Evolutionary conservation across 371 early-diverging fungal genomes (phyloP), one percentile per base, ranked within the genome.

Genomic region (Mortierella sp.): DNA sequence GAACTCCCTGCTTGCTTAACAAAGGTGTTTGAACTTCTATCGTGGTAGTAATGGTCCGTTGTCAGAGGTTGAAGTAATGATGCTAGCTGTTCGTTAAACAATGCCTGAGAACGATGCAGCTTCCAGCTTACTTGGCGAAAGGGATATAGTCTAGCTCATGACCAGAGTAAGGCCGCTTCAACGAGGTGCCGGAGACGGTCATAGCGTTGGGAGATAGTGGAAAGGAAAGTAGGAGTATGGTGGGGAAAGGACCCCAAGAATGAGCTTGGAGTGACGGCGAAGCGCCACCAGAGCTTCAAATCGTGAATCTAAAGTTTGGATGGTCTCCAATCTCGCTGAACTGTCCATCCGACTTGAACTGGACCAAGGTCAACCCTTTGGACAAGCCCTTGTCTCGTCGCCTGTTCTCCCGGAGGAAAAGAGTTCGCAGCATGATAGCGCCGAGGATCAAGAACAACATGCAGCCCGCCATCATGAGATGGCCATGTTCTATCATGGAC

Each of bases 321-420:
- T 67, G 67, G 12, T 67, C 59, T 9, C 63, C 62, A 12, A 57
- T 56, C 24, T 63, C 60, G 45, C 64, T 71, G 28, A 71, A 50
- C 25, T 71, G 64, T 10, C 47, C 65, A n/a, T 64, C 71, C 1
- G 60, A 60, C 60, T 64, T 71, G 56, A 64, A 60, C 24, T 64
- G 71, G 19, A 50, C 54, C 28, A 60, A 19, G 3, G 60, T 53
- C 44, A 62, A 37, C 2, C 52, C 59, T 19, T 54, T 59, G 25
- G 58, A 52, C 19, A 57, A 24, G 34, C 54, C 54, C 6, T 45
- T 54, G 17, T 73, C 73, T 10, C 67, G 57, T 10, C 58, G 53
- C 16, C 40, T 31, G 48, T 73, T 73, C 24, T 58, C 67, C 17
- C 67, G 21, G 9, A 56, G 48, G 24, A 62, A 51, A 6, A 48